Evolutionary conservation across 352 stramenopile genomes (phyloP).

Genomic region (Phytophthora sp.): DNA sequence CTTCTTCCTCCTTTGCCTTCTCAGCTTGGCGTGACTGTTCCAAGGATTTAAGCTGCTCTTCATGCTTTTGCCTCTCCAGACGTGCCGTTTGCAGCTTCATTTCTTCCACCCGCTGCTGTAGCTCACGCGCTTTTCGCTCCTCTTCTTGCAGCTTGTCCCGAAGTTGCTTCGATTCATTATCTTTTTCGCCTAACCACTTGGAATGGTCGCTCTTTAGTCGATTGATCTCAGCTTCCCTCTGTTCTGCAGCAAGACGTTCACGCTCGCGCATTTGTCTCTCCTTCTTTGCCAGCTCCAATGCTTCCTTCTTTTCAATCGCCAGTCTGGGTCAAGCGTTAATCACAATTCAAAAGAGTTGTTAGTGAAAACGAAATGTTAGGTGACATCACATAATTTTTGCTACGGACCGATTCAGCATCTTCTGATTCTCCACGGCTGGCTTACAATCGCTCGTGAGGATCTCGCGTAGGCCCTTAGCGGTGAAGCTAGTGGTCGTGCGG

Average conservation of each 20-base stretch:
- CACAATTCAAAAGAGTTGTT: too few species aligned
- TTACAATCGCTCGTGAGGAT: constrained; percentile 67
- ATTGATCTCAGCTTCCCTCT: constrained; percentile 72
- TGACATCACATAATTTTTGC: constrained; percentile 5
- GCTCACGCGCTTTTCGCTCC: constrained; percentile 54
- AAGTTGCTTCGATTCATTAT: constrained; percentile 68
- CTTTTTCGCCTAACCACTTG: too few species aligned
- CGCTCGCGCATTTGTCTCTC: constrained; percentile 68
- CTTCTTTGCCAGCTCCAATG: too few species aligned
- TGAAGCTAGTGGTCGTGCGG: constrained; percentile 34
- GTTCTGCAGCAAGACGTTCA: constrained; percentile 47
- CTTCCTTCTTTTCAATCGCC: constrained; percentile 75
- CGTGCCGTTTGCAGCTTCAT: constrained; percentile 51
- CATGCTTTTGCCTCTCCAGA: constrained; percentile 52
- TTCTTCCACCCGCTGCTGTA: constrained; percentile 62
- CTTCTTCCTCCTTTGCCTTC: constrained; percentile 49
- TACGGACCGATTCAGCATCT: constrained; percentile 67
- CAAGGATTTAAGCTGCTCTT: constrained; percentile 41
- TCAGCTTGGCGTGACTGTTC: constrained; percentile 45
- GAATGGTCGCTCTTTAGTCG: constrained; percentile 67
- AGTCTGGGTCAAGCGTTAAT: too few species aligned
- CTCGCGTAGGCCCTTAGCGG: constrained; percentile 53
- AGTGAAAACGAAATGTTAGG: too few species aligned
- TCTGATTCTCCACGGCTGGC: constrained; percentile 71
- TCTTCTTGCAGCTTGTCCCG: constrained; percentile 68